A percentile compares a stretch with the other conserved stretches of the same genome.
Conservation (phyloP, 805 yeast genomes). For the Starmera pachycereana region DNA sequence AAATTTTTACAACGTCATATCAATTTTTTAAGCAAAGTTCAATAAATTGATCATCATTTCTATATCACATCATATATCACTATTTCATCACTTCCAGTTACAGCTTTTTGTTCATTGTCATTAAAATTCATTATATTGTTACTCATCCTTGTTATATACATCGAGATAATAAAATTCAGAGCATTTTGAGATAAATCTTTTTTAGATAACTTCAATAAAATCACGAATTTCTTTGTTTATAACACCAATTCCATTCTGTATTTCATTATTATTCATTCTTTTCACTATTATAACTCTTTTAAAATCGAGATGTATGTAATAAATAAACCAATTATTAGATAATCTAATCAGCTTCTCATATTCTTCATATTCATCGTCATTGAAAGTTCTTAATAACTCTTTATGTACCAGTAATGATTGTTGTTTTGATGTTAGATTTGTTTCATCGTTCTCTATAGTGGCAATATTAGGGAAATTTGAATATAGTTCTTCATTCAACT, state of each 20-base stretch:
- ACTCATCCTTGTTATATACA: not conserved
- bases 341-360: constrained; percentile 11
- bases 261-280: constrained; percentile 6
- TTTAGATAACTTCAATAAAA: not conserved
- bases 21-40: not conserved
- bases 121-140: constrained; percentile 1
- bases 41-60: not conserved
- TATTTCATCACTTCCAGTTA: not conserved
- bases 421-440: constrained; percentile 1
- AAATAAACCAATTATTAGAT: constrained; percentile 18
- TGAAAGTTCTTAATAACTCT: constrained; percentile 6
- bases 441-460: constrained; percentile 5
- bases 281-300: constrained; percentile 9
- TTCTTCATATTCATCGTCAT: constrained; percentile 1
- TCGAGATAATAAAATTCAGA: too few species aligned
- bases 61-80: not conserved
- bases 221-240: not conserved
- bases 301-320: constrained; percentile 1
- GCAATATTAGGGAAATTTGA: constrained; percentile 12
- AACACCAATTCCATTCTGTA: not conserved
- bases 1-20: constrained; percentile 2
- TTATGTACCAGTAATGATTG: constrained; percentile 11
- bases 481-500: not conserved
- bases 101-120: constrained; percentile 10
- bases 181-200: too few species aligned